phyloP scores from a whole-genome alignment of 1,284 basidiomycete genomes.

The Boletellus deceptivus region DNA sequence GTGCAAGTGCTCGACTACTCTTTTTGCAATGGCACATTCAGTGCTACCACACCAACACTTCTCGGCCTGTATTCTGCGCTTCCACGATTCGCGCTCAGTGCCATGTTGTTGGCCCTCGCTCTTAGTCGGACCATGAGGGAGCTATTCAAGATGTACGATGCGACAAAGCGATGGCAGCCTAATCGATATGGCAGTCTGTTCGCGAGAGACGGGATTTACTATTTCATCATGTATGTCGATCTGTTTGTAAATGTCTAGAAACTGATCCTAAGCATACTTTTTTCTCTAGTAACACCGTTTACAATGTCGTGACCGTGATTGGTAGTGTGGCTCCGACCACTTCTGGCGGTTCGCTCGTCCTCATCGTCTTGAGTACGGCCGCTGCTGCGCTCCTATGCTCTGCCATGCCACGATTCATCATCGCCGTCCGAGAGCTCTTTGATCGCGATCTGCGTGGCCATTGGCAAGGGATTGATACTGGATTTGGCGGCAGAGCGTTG shows the following conservation, averaged over 20 bases:
- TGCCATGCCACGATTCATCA: neutral
- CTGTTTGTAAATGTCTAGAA: neutral
- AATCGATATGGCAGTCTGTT: constrained; percentile 10
- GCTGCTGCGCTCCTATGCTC: neutral
- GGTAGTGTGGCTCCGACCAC: neutral
- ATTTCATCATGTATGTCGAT: constrained; percentile 17
- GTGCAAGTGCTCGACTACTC: neutral
- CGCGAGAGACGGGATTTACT: constrained; percentile 13
- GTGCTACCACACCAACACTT: neutral
- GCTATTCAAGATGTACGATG: constrained; percentile 8
- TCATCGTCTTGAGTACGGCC: neutral
- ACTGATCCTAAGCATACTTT: neutral
- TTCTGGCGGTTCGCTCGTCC: neutral
- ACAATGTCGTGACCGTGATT: neutral
- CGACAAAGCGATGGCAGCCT: constrained; percentile 11
- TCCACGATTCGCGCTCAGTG: constrained; percentile 5
- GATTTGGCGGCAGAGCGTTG: neutral
- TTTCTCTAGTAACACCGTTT: neutral
- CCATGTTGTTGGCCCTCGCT: constrained; percentile 10
- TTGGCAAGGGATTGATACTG: neutral
- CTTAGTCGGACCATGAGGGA: constrained; percentile 3
- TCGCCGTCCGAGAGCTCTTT: neutral
- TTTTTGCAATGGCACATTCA: neutral
- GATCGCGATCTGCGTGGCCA: neutral
- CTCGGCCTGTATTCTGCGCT: neutral